Evolutionary conservation across 129 eudicot species (phyloP), one percentile per base, ranked within the genome.

Genomic region (Apium graveolens): DNA sequence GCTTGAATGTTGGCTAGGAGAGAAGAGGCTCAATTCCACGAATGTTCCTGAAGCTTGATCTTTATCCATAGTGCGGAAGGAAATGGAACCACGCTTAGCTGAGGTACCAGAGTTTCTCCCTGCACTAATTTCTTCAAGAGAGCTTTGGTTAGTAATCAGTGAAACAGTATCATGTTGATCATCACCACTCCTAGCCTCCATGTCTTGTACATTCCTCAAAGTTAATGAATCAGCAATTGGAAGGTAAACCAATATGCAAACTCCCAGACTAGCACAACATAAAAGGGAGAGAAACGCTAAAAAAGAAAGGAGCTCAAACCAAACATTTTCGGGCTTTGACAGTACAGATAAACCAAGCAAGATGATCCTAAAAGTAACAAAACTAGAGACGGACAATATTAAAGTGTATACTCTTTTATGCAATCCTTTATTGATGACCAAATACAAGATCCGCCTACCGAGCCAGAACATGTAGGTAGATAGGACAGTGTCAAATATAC

Each of bases 211-310:
- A 80, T 86, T 82, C 87, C 85, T 76, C 82, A 92, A 78, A 18
- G 93, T 91, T 77, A 94, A 87, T 83, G 97, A 90, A 85, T 94
- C 98, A 24, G 93, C 88, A 82, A 91, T 86, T 18, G 98, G 98
- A 65, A 91, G 88, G 90, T 89, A 91, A 26, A 94, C 93, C 46
- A 94, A 96, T 60, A 85, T 77, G 83, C 88, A 90, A 76, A 94
- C 86, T 74, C 92, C 97, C 73, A 90, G 89, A 83, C 90, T 88
- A 17, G 80, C 84, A 83, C 98, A 94, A 78, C 90, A 88, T 70
- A 91, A 73, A 79, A 91, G 86, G 80, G 93, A 90, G 79, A 94
- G 91, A 81, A 94, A 94, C 73, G 93, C 93, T 87, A 88, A 86
- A 84, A 94, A 95, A n/a, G 89, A 83, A 68, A 95, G 78, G 81